Percentiles rank a stretch among this genome's conserved stretches.
phyloP scores from a whole-genome alignment of 2,329 filamentous ascomycete genomes.

The Cladosporium velox region DNA sequence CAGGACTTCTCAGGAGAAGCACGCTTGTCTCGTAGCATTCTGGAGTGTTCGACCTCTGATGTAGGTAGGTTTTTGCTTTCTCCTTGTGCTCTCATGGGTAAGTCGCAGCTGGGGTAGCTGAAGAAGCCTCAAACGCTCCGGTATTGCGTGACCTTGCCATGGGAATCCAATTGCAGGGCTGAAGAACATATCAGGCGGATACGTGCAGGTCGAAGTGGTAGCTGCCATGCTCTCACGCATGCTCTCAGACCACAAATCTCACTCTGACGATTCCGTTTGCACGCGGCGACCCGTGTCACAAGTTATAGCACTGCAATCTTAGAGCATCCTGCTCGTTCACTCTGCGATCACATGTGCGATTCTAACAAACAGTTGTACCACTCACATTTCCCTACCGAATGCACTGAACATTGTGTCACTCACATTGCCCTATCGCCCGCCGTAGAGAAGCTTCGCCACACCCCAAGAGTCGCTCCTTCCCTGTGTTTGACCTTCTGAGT shows the following conservation, averaged over 20 bases:
- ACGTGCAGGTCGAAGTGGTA: neutral
- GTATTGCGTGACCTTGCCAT: neutral
- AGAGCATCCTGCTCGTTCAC: neutral
- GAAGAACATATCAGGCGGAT: neutral
- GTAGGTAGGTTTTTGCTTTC: neutral
- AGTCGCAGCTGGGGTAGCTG: neutral
- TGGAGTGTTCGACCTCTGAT: too few relatives aligned
- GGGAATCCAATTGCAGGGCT: neutral
- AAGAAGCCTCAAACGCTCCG: neutral
- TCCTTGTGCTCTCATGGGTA: neutral
- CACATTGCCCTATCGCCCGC: neutral
- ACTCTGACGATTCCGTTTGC: neutral
- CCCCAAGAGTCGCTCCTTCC: neutral
- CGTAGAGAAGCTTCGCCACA: neutral
- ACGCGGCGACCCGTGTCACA: constrained; percentile 4
- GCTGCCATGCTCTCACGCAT: neutral
- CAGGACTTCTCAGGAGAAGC: neutral
- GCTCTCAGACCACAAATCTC: neutral
- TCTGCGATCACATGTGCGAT: neutral
- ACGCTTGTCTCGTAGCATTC: neutral
- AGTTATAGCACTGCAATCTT: constrained; percentile 4
- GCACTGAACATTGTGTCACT: neutral
- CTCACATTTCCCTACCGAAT: neutral
- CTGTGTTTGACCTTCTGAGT: neutral
- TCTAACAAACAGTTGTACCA: neutral